Base-by-base conservation (phyloP, 2,329 filamentous ascomycete species). In the Colletotrichum lentis region DNA sequence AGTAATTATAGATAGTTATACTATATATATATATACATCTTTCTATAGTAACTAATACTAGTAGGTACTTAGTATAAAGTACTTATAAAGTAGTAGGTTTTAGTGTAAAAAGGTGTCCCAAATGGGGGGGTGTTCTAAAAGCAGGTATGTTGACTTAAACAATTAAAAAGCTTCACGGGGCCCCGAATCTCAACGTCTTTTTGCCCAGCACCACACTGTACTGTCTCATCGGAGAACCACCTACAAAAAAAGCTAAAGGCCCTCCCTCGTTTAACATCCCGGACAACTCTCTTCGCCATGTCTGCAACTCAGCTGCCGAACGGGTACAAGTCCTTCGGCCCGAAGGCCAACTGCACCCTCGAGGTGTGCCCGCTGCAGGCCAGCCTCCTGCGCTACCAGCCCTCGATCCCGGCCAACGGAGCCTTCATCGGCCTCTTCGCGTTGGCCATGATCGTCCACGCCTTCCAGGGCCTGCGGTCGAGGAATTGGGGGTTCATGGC, bases 311-410 rank as follows among this genome's bases (percentile, higher is more conserved):
- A 46, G 18, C 47, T 67, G 3, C 64, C 53, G 1, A 58, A 67
- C 53, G 64, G 60, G n/a, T 55, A 76, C 53, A 71, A 73, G 52
- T 53, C 62, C 18, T 84, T 83, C 61, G 82, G 82, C 18, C 78
- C 82, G 4, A 57, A 77, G 3, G 76, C 77, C 67, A 84, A 81
- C 70, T 84, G 83, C 74, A 84, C 81, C 0, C 76, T 84, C 8
- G 79, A 78, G 0, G 49, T 83, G n/a, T 84, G 83, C 71, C 78
- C 80, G 3, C 53, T 83, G 16, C 75, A 81, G 66, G 74, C 68
- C 56, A 81, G 76, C 71, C 76, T 84, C 18, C 77, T 80, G 52
- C 72, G 74, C 8, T 84, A 84, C 73, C 78, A 73, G 6, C 82
- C 82, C 0, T 76, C 74, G 2, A 71, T 81, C 3, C 73, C 73